Base-by-base conservation (phyloP, 2,329 filamentous ascomycete species). In the Cordyceps sp. region DNA sequence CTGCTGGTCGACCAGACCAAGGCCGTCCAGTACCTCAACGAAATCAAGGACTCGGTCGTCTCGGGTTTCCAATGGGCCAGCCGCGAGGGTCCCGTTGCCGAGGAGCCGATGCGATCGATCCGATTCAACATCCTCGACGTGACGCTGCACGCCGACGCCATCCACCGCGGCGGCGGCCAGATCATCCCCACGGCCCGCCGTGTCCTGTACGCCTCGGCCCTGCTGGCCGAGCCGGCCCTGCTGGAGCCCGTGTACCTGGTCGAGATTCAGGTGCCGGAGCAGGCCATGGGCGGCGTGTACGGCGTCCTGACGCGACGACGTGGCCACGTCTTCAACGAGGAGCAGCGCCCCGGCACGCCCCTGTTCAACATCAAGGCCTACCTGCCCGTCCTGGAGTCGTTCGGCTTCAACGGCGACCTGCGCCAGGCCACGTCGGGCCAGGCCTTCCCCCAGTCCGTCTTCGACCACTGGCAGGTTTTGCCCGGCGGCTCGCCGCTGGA, bases 1-100 rank as follows among this genome's bases (percentile, higher is more conserved):
- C 69, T 98, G 73, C 71, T 98, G 50, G 78, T 98, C 56, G 90
- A 98, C 67, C 90, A 96, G 79, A 94, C 88, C 73, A 98, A 96
- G 83, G 90, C 90, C 50, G 90, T 98, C 46, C 90, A 98, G 73
- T 98, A 96, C 78, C 75, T 98, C 56, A 90, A 84, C 71, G 90
- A 98, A 82, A 98, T 98, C 78, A 98, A 98, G 82, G 90, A 98
- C 59, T 96, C 88, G 39, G 79, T 96, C 49, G 86, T 96, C 56
- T 96, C 90, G 48, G 90, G 90, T 78, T 98, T 98, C 85, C 90
- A 98, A 67, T 98, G 90, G 90, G 90, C 90, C 47, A 84, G 83
- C 50, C 80, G 88, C 58, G 90, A 98, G 74, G 90, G 90, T 70
- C 90, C 90, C 53, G 66, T 98, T 57, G 86, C 81, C 49, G 90